Evolutionary conservation across 1,284 basidiomycete genomes (phyloP), one percentile per base, ranked within the genome.

Genomic region (Trametes polyzona): DNA sequence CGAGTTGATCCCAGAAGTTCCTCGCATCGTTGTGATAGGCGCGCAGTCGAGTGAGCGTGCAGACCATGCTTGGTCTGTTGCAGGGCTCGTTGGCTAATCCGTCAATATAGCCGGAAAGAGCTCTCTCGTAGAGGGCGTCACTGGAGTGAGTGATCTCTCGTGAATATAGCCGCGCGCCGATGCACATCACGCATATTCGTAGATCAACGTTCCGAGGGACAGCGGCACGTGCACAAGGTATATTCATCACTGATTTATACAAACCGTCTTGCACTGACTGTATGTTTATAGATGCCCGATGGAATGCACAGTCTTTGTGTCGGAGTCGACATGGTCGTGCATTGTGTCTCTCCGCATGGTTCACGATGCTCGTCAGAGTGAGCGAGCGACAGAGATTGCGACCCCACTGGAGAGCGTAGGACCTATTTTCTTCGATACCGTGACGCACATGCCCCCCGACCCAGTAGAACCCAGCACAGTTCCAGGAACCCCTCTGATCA

Each of bases 171-270:
- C 14, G 46, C 40, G 48, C 23, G n/a, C 29, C 42, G 3, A 5
- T 33, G 8, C 24, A 7, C 10, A 5, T 27, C 29, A 6, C 21
- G 37, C 44, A 41, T 30, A 23, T 19, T 6, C 11, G 1, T 44
- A 86, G 84, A 81, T 86, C 36, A 80, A 71, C 37, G 83, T 86
- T 21, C 84, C 84, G 16, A 72, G 83, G 16, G 83, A 85, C 36
- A 79, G 76, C 36, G 82, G 82, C 16, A 86, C 83, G 0, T 86
- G 84, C 53, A 86, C 84, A 0, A 72, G 83, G 84, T 81, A 6
- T 24, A 40, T 57, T 33, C 37, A 5, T 9, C 46, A 23, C 24
- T 4, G 10, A 39, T 37, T 43, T 27, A 16, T 17, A 37, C 8
- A 29, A 6, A 24, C 16, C n/a, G 14, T 6, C 26, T 39, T 3